Conservation (phyloP, 352 stramenopile genomes). For the Phytophthora vignae region DNA sequence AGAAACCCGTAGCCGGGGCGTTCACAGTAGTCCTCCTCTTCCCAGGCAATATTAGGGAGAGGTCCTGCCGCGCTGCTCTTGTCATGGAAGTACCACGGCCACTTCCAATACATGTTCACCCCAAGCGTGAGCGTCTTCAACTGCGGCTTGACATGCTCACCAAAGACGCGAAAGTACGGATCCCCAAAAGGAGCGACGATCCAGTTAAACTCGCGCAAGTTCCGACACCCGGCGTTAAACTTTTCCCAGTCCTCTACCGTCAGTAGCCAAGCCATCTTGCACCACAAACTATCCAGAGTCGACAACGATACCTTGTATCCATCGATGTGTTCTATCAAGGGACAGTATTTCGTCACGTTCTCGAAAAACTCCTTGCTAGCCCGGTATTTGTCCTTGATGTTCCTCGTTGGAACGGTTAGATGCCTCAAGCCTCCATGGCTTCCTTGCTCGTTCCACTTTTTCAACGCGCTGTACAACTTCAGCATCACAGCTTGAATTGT, state of each 20-base stretch:
- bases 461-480: constrained; percentile 34
- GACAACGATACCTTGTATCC: constrained; percentile 37
- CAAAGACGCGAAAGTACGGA: constrained; percentile 46
- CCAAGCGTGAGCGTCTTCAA: constrained; percentile 38
- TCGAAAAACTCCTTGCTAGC: constrained; percentile 35
- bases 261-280: constrained; percentile 29
- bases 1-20: constrained; percentile 24
- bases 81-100: constrained; percentile 38
- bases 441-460: constrained; percentile 25
- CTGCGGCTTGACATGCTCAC: constrained; percentile 36
- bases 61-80: constrained; percentile 7
- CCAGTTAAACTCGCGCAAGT: constrained; percentile 45
- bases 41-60: constrained; percentile 7
- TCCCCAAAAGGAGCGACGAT: constrained; percentile 41
- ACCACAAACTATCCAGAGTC: constrained; percentile 23
- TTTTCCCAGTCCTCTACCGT: constrained; percentile 32
- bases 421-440: constrained; percentile 32
- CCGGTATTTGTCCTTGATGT: constrained; percentile 4
- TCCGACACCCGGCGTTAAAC: constrained; percentile 35
- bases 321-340: constrained; percentile 37
- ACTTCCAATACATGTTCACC: constrained; percentile 50
- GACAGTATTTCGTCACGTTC: constrained; percentile 33
- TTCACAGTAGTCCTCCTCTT: constrained; percentile 5
- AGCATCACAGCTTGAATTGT: constrained; percentile 11
- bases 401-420: constrained; percentile 25